phyloP scores from a whole-genome alignment of 257 asterid species.

The Linderniella brevidens region DNA sequence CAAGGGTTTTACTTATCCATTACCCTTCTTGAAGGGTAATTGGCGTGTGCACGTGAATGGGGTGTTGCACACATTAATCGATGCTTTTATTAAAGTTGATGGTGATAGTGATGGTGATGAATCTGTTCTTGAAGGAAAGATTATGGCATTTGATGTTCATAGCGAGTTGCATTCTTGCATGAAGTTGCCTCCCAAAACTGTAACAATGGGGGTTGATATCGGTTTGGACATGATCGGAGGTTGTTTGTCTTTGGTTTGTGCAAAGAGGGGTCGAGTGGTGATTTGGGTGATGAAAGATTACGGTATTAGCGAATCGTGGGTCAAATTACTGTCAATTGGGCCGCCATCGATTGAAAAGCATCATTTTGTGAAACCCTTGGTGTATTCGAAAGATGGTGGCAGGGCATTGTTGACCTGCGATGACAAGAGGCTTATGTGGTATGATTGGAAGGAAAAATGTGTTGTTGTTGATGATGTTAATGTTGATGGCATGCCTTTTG shows the following conservation, averaged over 20 bases:
- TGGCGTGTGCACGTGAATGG: constrained; percentile 41
- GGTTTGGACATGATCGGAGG: constrained; percentile 29
- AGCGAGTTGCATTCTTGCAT: constrained; percentile 25
- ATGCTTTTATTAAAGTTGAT: background rate
- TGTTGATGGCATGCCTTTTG: constrained; percentile 26
- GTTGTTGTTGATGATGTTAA: constrained; percentile 15
- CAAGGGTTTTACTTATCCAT: constrained; percentile 20
- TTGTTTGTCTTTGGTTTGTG: constrained; percentile 22
- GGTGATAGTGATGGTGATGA: background rate
- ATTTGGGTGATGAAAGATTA: constrained; percentile 65
- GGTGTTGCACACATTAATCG: constrained; percentile 34
- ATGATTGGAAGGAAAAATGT: constrained; percentile 15
- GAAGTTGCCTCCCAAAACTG: constrained; percentile 21
- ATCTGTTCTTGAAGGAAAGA: constrained; percentile 2
- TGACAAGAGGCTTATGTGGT: constrained; percentile 32
- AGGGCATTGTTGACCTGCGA: constrained; percentile 26
- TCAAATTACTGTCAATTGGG: constrained; percentile 24
- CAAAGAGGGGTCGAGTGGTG: constrained; percentile 13
- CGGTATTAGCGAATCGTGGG: constrained; percentile 46
- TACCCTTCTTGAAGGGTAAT: constrained; percentile 24
- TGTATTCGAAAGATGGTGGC: constrained; percentile 21
- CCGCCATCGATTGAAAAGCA: constrained; percentile 17
- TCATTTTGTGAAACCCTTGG: constrained; percentile 21
- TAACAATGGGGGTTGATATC: constrained; percentile 9
- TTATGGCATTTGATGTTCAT: constrained; percentile 36